A percentile compares a stretch with the other conserved stretches of the same genome.
These are phyloP conservation scores for Monosporozyma solicola DNA, from an alignment of 805 yeast genomes.

Conservation along the genomic window DNA sequence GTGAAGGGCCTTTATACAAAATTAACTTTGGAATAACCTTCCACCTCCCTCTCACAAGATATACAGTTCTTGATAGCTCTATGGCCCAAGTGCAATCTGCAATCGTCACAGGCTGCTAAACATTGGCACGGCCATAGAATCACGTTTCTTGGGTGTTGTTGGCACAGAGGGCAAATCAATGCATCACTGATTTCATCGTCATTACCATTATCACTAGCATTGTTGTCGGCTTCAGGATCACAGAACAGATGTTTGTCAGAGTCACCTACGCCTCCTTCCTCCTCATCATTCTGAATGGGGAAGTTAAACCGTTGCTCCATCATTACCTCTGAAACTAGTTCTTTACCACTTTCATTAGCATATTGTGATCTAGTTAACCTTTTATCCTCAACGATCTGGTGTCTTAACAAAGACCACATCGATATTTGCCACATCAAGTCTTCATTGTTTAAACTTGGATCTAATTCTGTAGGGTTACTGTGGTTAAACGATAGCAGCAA, in stretches of 20 bases:
- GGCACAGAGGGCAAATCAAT: conserved; percentile 72
- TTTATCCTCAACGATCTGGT: conserved; percentile 11
- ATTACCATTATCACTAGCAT: conserved; percentile 30
- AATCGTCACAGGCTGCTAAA: conserved; percentile 77
- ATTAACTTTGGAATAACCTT: conserved; percentile 38
- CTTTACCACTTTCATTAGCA: conserved; percentile 23
- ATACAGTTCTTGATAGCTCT: conserved; percentile 74
- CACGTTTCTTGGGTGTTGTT: conserved; percentile 59
- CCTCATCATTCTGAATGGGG: not conserved
- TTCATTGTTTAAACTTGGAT: not conserved
- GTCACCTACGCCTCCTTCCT: not conserved
- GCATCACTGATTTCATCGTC: conserved; percentile 13
- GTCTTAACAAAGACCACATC: conserved; percentile 23
- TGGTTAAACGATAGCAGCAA: not conserved
- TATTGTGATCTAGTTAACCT: conserved; percentile 32
- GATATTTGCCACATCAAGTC: conserved; percentile 22
- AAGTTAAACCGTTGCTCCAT: conserved; percentile 5
- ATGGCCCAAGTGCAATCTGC: conserved; percentile 63
- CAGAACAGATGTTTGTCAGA: conserved; percentile 4
- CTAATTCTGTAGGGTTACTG: not conserved
- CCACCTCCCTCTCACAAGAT: conserved; percentile 70
- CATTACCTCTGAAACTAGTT: conserved; percentile 22
- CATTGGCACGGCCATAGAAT: conserved; percentile 93
- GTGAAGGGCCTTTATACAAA: conserved; percentile 11
- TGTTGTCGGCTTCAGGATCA: conserved; percentile 1